These are phyloP conservation scores for Coleophoma eucalyptorum DNA, from an alignment of 2,329 filamentous ascomycete species.

Conservation along the genomic window DNA sequence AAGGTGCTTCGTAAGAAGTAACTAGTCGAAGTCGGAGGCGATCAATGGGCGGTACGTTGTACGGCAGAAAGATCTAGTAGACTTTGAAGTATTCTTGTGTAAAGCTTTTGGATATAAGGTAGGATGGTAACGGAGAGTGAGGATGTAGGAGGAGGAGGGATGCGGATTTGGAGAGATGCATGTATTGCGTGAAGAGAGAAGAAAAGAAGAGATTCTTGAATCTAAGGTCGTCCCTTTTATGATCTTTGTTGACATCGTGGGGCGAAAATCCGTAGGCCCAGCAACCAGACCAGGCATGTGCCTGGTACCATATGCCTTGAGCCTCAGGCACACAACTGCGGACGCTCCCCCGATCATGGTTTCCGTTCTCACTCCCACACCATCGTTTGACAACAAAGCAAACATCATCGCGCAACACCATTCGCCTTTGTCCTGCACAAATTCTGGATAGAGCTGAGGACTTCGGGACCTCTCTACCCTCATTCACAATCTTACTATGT, in stretches of 20 bases:
- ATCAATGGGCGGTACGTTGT: conserved; percentile 38
- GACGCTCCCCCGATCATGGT: neutral
- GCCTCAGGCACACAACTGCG: neutral
- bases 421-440: too few species aligned
- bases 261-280: too few species aligned
- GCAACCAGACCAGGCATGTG: too few species aligned
- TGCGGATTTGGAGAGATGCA: conserved; percentile 22
- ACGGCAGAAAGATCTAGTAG: conserved; percentile 45
- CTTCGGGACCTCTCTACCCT: neutral
- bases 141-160: conserved; percentile 29
- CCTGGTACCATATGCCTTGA: neutral
- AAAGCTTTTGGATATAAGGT: conserved; percentile 18
- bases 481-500: neutral
- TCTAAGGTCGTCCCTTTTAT: conserved; percentile 25
- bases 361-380: neutral
- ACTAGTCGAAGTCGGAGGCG: conserved; percentile 38
- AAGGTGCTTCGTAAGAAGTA: conserved; percentile 39
- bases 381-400: neutral
- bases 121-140: conserved; percentile 17
- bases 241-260: conserved; percentile 17
- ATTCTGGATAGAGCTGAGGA: neutral
- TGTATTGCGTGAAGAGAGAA: conserved; percentile 23
- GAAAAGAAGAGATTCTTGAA: conserved; percentile 12
- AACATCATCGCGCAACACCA: neutral
- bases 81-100: conserved; percentile 25